These are phyloP conservation scores for Candida schatavii DNA, from an alignment of 805 yeast genomes.

Conservation along the genomic window DNA sequence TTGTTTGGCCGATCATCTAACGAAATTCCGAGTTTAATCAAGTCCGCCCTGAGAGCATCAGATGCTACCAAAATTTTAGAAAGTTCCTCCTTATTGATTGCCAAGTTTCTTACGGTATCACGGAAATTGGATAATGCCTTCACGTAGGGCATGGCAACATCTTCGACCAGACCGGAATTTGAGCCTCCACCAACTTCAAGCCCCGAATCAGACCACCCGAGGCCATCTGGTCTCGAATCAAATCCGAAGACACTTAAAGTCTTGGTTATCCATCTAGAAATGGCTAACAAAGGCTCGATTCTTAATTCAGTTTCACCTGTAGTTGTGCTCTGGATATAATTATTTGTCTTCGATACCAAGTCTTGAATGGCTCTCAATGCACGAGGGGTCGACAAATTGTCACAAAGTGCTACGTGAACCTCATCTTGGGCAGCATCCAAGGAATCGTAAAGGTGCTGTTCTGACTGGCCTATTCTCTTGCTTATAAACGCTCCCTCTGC, in stretches of 20 bases:
- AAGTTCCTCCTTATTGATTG: slow-evolving; percentile 57
- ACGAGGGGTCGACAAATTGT: slow-evolving; percentile 77
- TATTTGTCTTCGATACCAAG: slow-evolving; percentile 67
- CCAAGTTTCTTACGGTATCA: slow-evolving; percentile 72
- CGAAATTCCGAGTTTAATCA: slow-evolving; percentile 74
- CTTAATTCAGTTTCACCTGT: slow-evolving; percentile 45
- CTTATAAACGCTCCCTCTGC: slow-evolving; percentile 47
- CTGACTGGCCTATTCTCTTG: slow-evolving; percentile 57
- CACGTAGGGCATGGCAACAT: slow-evolving; percentile 73
- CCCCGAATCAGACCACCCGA: slow-evolving; percentile 72
- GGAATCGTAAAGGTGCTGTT: slow-evolving; percentile 52
- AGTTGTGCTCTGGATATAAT: slow-evolving; percentile 57
- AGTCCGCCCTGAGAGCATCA: slow-evolving; percentile 70
- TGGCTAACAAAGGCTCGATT: slow-evolving; percentile 63
- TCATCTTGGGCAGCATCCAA: slow-evolving; percentile 51
- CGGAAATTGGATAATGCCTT: slow-evolving; percentile 76
- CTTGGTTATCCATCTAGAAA: slow-evolving; percentile 67
- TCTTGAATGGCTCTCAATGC: slow-evolving; percentile 67
- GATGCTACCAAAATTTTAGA: slow-evolving; percentile 61
- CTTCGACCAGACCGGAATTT: slow-evolving; percentile 46
- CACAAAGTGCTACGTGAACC: slow-evolving; percentile 81
- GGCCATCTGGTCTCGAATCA: slow-evolving; percentile 57
- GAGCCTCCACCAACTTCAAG: slow-evolving; percentile 12
- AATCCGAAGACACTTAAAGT: slow-evolving; percentile 77
- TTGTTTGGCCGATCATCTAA: slow-evolving; percentile 84